phyloP scores from a whole-genome alignment of 345 rosid species.

The Eucalyptus pauciflora region DNA sequence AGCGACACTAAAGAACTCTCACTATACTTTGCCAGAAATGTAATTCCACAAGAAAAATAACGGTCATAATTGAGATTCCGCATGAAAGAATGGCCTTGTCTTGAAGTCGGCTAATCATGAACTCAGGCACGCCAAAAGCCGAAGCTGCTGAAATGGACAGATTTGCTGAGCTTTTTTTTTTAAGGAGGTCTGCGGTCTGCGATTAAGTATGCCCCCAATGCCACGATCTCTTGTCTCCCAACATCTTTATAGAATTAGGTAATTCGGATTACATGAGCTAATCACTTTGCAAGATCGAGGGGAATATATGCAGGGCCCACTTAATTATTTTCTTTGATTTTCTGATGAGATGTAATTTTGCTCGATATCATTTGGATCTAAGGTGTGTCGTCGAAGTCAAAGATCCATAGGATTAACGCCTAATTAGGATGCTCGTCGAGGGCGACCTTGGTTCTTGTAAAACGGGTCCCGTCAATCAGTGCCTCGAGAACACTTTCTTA shows the following conservation, averaged over 20 bases:
- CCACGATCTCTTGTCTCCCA: conserved; percentile 37
- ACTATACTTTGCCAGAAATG: not conserved
- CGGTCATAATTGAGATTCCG: not conserved
- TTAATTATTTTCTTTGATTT: not conserved
- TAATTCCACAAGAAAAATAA: not conserved
- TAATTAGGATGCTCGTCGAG: not conserved
- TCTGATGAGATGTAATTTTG: not conserved
- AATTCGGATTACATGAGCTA: conserved; percentile 11
- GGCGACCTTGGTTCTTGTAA: not conserved
- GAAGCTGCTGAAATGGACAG: not conserved
- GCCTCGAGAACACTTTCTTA: not conserved
- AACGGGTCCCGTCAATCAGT: not conserved
- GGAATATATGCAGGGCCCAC: conserved; percentile 44
- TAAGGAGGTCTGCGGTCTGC: not conserved
- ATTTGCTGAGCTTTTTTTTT: not conserved
- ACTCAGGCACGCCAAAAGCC: not conserved
- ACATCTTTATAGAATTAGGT: conserved; percentile 6
- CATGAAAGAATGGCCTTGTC: not conserved
- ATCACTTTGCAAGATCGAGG: conserved; percentile 11
- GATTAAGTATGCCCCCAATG: not conserved
- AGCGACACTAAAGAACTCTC: not conserved
- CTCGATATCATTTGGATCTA: not conserved
- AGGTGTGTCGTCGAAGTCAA: not conserved
- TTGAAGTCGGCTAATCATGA: not conserved
- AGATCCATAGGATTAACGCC: not conserved